Evolutionary conservation across 495 filamentous ascomycete species (phyloP).

Genomic region (Xylaria acuta): DNA sequence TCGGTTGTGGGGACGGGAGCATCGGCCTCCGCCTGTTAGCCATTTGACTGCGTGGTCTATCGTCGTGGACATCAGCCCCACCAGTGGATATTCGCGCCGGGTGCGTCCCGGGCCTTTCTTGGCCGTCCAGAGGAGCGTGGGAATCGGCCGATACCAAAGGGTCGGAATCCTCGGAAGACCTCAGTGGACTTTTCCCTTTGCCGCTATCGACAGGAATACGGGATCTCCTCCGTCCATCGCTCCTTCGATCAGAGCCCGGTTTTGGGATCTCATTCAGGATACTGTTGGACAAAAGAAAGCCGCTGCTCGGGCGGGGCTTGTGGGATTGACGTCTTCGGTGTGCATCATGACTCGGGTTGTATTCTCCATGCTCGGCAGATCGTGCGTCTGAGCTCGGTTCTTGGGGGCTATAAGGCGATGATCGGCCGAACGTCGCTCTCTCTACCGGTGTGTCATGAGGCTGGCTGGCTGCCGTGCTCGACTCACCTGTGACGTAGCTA

Average conservation of each 20-base stretch:
- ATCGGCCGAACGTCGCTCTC: conserved; percentile 28
- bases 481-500: conserved; percentile 42
- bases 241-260: conserved; percentile 22
- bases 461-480: conserved; percentile 33
- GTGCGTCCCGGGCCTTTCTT: not conserved
- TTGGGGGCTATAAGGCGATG: conserved; percentile 33
- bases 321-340: conserved; percentile 40
- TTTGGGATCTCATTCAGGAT: conserved; percentile 34
- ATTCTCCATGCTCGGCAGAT: conserved; percentile 29
- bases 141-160: not conserved
- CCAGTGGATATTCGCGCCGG: not conserved
- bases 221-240: conserved; percentile 36
- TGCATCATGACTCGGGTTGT: conserved; percentile 34
- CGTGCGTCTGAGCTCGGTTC: conserved; percentile 31
- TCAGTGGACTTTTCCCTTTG: conserved; percentile 34
- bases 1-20: conserved; percentile 35
- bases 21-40: conserved; percentile 28
- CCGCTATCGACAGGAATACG: conserved; percentile 39
- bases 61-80: conserved; percentile 13
- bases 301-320: conserved; percentile 51
- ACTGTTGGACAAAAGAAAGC: conserved; percentile 54
- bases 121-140: not conserved
- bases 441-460: conserved; percentile 27
- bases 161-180: conserved; percentile 18
- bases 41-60: conserved; percentile 32